These are phyloP conservation scores for Fusarium albidum DNA, from an alignment of 2,329 filamentous ascomycete species.

Conservation along the genomic window DNA sequence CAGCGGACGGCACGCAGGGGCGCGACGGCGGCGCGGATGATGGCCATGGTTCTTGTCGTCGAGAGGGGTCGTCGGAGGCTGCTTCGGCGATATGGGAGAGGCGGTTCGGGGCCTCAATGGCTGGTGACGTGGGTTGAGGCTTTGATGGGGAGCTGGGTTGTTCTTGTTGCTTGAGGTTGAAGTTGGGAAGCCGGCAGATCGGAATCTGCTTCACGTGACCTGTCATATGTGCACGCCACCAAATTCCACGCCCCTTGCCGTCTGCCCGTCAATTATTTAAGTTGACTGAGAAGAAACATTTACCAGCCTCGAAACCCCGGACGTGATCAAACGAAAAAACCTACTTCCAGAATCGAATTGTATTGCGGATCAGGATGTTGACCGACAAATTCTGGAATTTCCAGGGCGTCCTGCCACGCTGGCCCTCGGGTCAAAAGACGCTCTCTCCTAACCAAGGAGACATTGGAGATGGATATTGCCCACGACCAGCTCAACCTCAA, in stretches of 20 bases:
- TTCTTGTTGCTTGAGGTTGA: conserved; percentile 33
- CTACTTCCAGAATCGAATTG: too few species aligned
- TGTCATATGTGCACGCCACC: conserved; percentile 15
- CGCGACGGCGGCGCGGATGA: conserved; percentile 48
- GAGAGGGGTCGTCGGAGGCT: conserved; percentile 20
- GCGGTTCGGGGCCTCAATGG: conserved; percentile 42
- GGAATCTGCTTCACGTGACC: conserved; percentile 38
- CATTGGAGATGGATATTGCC: too few species aligned
- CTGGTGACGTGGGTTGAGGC: conserved; percentile 31
- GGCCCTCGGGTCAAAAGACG: too few species aligned
- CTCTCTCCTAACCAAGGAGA: too few species aligned
- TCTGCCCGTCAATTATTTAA: not conserved
- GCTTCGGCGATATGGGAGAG: conserved; percentile 31
- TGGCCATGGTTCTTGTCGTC: conserved; percentile 43
- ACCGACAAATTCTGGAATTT: too few species aligned
- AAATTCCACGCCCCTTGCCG: not conserved
- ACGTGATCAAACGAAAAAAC: too few species aligned
- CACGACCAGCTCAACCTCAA: too few species aligned
- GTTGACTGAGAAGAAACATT: too few species aligned
- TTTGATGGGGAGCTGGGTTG: conserved; percentile 31
- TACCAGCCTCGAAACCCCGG: too few species aligned
- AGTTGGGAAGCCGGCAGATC: conserved; percentile 35
- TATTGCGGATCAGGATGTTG: too few species aligned
- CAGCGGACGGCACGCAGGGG: conserved; percentile 50
- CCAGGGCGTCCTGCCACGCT: too few species aligned